Evolutionary conservation across 768 basidiomycete species (phyloP).

Genomic region (Russula virescens): DNA sequence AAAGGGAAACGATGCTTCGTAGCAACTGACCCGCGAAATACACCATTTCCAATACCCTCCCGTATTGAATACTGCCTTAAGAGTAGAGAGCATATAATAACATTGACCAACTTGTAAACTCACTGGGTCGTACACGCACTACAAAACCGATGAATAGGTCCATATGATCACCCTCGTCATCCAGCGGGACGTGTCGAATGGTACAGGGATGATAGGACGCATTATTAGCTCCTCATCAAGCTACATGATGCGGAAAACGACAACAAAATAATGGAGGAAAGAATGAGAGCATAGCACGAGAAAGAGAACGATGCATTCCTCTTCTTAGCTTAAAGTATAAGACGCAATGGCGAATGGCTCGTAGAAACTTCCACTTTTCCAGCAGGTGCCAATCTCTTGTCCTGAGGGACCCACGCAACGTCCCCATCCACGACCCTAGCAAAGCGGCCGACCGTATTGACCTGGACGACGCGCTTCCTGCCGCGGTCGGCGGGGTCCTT

Average conservation of each 20-base stretch:
- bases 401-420: conserved; percentile 10
- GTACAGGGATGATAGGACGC: not conserved
- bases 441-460: conserved; percentile 4
- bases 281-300: no score
- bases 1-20: not conserved
- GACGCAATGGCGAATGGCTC: not conserved
- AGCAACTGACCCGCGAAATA: not conserved
- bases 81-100: no score
- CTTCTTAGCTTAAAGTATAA: not conserved
- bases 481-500: conserved; percentile 16
- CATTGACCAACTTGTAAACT: no score
- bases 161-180: not conserved
- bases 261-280: not conserved
- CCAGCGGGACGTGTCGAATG: not conserved
- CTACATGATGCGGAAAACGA: no score
- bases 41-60: not conserved
- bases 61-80: no score
- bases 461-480: conserved; percentile 10
- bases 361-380: conserved; percentile 10
- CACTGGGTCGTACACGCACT: no score
- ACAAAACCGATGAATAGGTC: not conserved
- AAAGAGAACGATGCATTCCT: not conserved
- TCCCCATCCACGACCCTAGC: not conserved
- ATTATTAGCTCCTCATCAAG: not conserved
- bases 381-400: not conserved